These are phyloP conservation scores for Phyllosticta capitalensis DNA, from an alignment of 2,329 filamentous ascomycete genomes.

Conservation along the genomic window DNA sequence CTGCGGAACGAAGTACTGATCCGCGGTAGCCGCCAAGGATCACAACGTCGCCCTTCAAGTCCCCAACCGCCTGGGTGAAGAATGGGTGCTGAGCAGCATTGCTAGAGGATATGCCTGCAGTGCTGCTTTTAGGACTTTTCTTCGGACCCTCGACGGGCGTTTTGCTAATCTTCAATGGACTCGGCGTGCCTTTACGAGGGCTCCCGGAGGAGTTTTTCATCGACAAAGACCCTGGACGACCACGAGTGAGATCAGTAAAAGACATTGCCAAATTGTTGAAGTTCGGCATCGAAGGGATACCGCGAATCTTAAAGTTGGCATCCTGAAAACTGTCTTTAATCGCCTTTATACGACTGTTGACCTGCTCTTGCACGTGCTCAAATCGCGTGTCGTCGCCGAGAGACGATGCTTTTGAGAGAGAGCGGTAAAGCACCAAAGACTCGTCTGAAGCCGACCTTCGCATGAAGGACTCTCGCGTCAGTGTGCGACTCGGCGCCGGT, in stretches of 20 bases:
- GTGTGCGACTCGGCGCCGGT: constrained; percentile 12
- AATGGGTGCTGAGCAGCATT: constrained; percentile 39
- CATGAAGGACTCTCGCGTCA: constrained; percentile 25
- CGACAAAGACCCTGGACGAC: neutral
- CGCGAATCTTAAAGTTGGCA: constrained; percentile 58
- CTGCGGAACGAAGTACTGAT: constrained; percentile 76
- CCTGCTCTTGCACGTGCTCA: constrained; percentile 69
- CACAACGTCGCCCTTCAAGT: constrained; percentile 74
- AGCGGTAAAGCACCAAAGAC: constrained; percentile 62
- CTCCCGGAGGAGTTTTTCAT: neutral
- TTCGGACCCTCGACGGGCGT: neutral
- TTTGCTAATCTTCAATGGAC: constrained; percentile 2
- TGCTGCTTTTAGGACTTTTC: constrained; percentile 1
- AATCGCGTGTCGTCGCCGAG: constrained; percentile 77
- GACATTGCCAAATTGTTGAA: constrained; percentile 16
- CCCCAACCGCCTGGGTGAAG: constrained; percentile 49
- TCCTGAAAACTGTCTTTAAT: constrained; percentile 83
- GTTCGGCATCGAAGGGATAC: constrained; percentile 36
- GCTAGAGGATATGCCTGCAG: constrained; percentile 15
- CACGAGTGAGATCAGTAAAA: constrained; percentile 6
- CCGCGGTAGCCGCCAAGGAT: constrained; percentile 85
- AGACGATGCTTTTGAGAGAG: constrained; percentile 68
- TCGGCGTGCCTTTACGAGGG: constrained; percentile 2
- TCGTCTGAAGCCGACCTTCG: constrained; percentile 64
- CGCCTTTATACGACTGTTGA: constrained; percentile 82